A percentile compares a stretch with the other conserved stretches of the same genome.
phyloP scores from a whole-genome alignment of 176 grass and related monocot genomes.

The Rhipidocladum racemiflorum region DNA sequence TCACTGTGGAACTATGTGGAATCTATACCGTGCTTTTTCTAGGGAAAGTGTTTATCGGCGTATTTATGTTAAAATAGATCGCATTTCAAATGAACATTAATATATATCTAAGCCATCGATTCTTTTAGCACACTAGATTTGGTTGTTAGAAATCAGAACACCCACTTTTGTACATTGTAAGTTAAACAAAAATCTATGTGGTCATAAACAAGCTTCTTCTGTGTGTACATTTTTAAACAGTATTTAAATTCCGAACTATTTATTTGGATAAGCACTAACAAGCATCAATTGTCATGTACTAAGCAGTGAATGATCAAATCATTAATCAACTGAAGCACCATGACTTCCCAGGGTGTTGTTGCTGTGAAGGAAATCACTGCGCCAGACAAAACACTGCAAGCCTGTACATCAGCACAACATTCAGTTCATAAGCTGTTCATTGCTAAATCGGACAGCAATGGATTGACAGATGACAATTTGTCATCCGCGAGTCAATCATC shows the following conservation, averaged over 20 bases:
- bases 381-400: slow-evolving; percentile 38
- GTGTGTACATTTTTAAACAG: not conserved
- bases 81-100: not conserved
- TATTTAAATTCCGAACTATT: not conserved
- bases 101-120: not conserved
- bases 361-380: slow-evolving; percentile 28
- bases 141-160: not conserved
- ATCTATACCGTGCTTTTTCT: not conserved
- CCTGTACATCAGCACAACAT: slow-evolving; percentile 41
- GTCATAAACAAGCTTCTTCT: not conserved
- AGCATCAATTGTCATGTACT: slow-evolving; percentile 1
- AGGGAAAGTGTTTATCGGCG: not conserved
- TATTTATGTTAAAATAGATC: not conserved
- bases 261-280: not conserved
- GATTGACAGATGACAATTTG: slow-evolving; percentile 20
- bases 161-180: not conserved
- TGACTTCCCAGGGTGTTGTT: slow-evolving; percentile 58
- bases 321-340: slow-evolving; percentile 19
- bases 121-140: not conserved
- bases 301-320: not conserved
- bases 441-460: slow-evolving; percentile 11
- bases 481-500: slow-evolving; percentile 60
- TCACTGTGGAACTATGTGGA: not conserved
- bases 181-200: not conserved
- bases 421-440: slow-evolving; percentile 48